Evolutionary conservation across 768 basidiomycete genomes (phyloP), one percentile per base, ranked within the genome.

Genomic region (Boletus tylopilopsis): DNA sequence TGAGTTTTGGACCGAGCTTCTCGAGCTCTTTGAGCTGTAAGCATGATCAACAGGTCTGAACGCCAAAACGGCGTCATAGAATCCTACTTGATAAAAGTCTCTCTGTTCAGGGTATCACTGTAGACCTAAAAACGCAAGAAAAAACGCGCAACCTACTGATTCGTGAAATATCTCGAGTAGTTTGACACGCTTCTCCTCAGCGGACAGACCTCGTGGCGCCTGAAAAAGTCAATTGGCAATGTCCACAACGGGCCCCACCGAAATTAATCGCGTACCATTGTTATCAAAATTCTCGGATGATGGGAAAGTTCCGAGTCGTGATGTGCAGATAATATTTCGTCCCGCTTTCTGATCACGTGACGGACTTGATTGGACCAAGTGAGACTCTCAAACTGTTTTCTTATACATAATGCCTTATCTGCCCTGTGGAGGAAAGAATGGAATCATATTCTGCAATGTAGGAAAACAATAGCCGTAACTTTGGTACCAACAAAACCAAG

Each of bases 91-190:
- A 63, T 77, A 94, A 61, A 93, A 94, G 62, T 91, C 90, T 66
- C 84, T 88, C 90, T 93, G 55, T 53, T 39, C 32, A 33, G 30
- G 22, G 34, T 24, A 30, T 11, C 6, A 12, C 12, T 18, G 42
- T 27, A 48, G 56, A 42, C n/a, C n/a, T 41, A 6, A 27, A 46
- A 29, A 21, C 42, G 33, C 18, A 39, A 19, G 24, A 33, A 10
- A n/a, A 19, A 25, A 16, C 29, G 42, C 13, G 19, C 13, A 40
- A 51, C 45, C 52, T 60, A 91, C 92, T 15, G 86, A 85, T 68
- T 97, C 94, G 60, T 94, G 92, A 61, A 97, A 95, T 56, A 97
- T 90, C 69, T 94, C 94, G 18, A 95, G 69, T 47, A 97, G 68
- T 65, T 88, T 92, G 51, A 84, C 76, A 61, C 89, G 85, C 70